Base-by-base conservation (phyloP, 192 early-diverging fungal genomes). In the Podila epicladia region DNA sequence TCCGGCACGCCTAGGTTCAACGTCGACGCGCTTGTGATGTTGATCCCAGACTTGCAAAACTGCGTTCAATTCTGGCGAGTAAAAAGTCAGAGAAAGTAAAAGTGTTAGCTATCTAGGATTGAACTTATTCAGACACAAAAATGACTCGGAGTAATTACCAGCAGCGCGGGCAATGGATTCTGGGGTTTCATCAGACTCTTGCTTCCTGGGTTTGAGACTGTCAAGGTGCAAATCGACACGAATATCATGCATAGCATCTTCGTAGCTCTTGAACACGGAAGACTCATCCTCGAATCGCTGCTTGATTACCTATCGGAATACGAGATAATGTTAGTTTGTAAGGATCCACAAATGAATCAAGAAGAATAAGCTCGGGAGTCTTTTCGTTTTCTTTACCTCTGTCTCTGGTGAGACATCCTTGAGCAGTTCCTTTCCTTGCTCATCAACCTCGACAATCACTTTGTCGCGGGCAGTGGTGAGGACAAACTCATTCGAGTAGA, bases 401-500 rank as follows among this genome's bases (percentile, higher is more conserved):
- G 69, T 64, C 29, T 82, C 84, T 12, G 82, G 75, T 24, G 62
- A 73, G 17, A 85, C 64, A 63, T 82, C 82, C 64, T 85, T 77
- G 26, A 85, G 71, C 0, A 72, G 29, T 62, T 85, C 82, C 62
- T 80, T 85, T n/a, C 82, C 84, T 72, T 78, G 58, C 22, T 85
- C 84, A 48, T 85, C 84, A 24, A 85, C 75, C 66, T 85, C 80
- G 19, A 37, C 62, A 60, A 82, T 57, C 26, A 85, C 82, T 38
- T 75, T 64, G 48, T 85, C 82, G 37, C 84, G 82, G 28, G 84
- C 80, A 50, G 84, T 75, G 45, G 67, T 69, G 38, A 85, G 28
- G 9, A 85, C 75, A 73, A 80, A 75, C 28, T 85, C 84, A 61
- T 75, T 85, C 9, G 80, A 85, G 48, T 65, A 85, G 65, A 67